These are phyloP conservation scores for Tetracentron sinense DNA, from an alignment of 164 flowering plant species.

Conservation along the genomic window DNA sequence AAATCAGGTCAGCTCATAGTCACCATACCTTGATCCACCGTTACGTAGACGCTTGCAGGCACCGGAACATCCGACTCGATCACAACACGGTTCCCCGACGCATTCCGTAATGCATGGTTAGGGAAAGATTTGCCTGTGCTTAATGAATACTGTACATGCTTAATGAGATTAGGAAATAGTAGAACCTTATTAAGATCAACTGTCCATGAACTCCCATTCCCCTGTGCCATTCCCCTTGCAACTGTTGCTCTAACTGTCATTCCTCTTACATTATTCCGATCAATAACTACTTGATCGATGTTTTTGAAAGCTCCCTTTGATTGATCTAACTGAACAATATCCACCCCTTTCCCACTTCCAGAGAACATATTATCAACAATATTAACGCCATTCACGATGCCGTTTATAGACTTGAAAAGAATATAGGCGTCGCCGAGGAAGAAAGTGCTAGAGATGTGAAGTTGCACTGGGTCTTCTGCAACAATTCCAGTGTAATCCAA, in stretches of 20 bases:
- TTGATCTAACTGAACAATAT: conserved; percentile 72
- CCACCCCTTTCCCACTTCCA: conserved; percentile 49
- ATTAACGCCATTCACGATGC: conserved; percentile 54
- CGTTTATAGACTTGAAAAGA: conserved; percentile 59
- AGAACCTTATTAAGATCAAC: conserved; percentile 51
- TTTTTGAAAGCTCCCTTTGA: conserved; percentile 40
- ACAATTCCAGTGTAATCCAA: conserved; percentile 90
- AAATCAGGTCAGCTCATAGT: conserved; percentile 6
- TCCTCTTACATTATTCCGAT: conserved; percentile 55
- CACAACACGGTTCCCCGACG: conserved; percentile 51
- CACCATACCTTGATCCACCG: conserved; percentile 53
- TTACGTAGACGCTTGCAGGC: conserved; percentile 47
- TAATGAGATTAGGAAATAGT: conserved; percentile 57
- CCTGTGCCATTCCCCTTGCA: conserved; percentile 41
- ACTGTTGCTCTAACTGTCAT: conserved; percentile 64
- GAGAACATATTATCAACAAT: conserved; percentile 80
- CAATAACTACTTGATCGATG: conserved; percentile 64
- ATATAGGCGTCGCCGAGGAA: conserved; percentile 82
- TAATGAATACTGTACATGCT: conserved; percentile 59
- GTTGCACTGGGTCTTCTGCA: conserved; percentile 91
- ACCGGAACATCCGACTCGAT: conserved; percentile 52
- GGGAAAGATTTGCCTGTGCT: conserved; percentile 40
- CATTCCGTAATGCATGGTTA: conserved; percentile 51
- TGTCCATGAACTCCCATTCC: conserved; percentile 63
- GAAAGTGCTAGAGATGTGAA: conserved; percentile 51